Evolutionary conservation across 345 rosid species (phyloP), one percentile per base, ranked within the genome.

Genomic region (Reutealis trisperma): DNA sequence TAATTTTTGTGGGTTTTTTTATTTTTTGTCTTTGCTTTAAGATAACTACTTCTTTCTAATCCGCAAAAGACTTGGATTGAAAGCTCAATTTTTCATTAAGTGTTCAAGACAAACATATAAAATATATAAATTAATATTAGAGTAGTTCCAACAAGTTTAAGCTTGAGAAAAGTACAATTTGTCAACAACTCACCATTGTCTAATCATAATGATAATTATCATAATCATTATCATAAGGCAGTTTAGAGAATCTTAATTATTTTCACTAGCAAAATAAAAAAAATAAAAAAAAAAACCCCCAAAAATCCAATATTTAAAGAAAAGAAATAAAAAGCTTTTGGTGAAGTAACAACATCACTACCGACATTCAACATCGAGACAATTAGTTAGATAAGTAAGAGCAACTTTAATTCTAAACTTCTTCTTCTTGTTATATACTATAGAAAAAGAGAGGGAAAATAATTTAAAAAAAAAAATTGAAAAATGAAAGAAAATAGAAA

Each of bases 341-440:
- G 74, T 72, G 66, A 77, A 63, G 74, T 71, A 75, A 75, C 52
- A 80, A 77, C 82, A 82, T 80, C 76, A 75, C 21, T 64, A 73
- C 67, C 62, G 71, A 77, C 85, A 79, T 18, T 42, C 16, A 73
- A 47, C 78, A 71, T 25, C 68, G 42, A 69, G 27, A 67, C 65
- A 77, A 41, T 52, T 37, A 44, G 41, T 58, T 49, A 30, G 25
- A 70, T 59, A 67, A 71, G 21, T 1, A 47, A 47, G 69, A 27
- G 54, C 41, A 18, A 54, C 22, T 54, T 54, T 54, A 6, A 54
- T 37, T 37, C 6, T 37, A 3, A 54, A 4, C n/a, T 54, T 54
- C 1, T 54, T 54, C 12, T 21, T n/a, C 13, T 62, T 18, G 4
- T 25, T 72, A 58, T 12, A n/a, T 12, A n/a, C n/a, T n/a, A 6